phyloP scores from a whole-genome alignment of 306 rosid species.

The Sophora flavescens region DNA sequence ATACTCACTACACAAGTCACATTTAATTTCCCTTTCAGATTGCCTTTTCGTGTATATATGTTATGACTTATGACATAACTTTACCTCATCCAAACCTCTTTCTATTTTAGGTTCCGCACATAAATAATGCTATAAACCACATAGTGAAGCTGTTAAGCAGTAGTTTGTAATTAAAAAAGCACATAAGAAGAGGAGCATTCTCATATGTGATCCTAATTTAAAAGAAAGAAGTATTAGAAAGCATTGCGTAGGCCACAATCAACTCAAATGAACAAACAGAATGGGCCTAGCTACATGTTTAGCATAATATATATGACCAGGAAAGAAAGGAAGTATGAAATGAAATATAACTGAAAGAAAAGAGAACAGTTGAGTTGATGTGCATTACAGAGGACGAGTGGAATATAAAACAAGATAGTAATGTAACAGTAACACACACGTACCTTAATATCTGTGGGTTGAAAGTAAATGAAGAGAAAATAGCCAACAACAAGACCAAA shows the following conservation, averaged over 20 bases:
- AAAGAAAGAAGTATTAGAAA: background rate
- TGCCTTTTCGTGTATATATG: background rate
- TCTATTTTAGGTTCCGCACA: background rate
- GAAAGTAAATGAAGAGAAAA: constrained; percentile 75
- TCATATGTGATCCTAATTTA: background rate
- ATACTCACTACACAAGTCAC: background rate
- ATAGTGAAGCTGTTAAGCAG: background rate
- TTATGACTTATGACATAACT: background rate
- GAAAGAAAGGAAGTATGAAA: background rate
- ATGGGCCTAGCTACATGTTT: background rate
- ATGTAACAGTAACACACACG: background rate
- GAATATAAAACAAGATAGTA: background rate
- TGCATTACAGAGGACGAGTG: background rate
- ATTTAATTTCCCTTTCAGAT: background rate
- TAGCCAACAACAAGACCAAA: constrained; percentile 83
- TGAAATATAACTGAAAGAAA: too few relatives aligned
- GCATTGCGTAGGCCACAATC: background rate
- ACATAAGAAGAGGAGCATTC: background rate
- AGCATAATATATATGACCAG: background rate
- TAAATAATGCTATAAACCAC: background rate
- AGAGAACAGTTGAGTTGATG: too few relatives aligned
- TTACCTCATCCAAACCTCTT: background rate
- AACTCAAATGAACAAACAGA: background rate
- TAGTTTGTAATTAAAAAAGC: background rate
- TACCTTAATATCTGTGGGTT: constrained; percentile 77